Evolutionary conservation across 257 asterid genomes (phyloP), one percentile per base, ranked within the genome.

Genomic region (Solanum paucissectum): DNA sequence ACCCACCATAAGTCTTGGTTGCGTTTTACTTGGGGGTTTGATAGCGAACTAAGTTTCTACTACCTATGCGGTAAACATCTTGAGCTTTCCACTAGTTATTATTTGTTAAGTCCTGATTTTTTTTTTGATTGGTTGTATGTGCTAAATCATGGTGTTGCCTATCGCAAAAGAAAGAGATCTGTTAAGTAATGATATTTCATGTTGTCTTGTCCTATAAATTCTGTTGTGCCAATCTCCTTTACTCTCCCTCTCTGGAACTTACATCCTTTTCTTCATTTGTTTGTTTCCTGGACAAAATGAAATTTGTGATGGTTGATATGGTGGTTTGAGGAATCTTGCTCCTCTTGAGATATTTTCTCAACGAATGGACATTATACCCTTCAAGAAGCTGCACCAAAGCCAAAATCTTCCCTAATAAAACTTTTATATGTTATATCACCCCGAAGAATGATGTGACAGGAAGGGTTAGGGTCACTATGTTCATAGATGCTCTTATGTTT

Each of bases 1-100:
- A 89, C 91, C 34, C 91, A 87, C 91, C 93, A 97, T 89, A 91
- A 95, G 85, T 92, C 87, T 89, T 94, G 98, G 98, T 94, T 97
- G 83, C 98, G 96, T 77, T 91, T 85, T 23, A 87, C 94, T 75
- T 97, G 98, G 98, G 98, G 94, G 79, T 95, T 97, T 84, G 98
- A 95, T 62, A 90, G 93, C 88, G 98, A 86, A 74, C 88, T 94
- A 73, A 93, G 98, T 88, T 97, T 97, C 93, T 95, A 95, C 94
- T 97, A 97, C 89, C 92, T 97, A 86, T 95, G 96, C 71, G 99
- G 99, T 97, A 95, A 86, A 86, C 83, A 87, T 88, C 88, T 86
- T 83, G 25, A 86, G 74, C 89, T 88, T 81, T 29, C 20, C 85
- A 46, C 7, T 29, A 46, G 42, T 81, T 29, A 18, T 46, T 81